Evolutionary conservation across 805 yeast species (phyloP).

Genomic region (Pichia heedii): DNA sequence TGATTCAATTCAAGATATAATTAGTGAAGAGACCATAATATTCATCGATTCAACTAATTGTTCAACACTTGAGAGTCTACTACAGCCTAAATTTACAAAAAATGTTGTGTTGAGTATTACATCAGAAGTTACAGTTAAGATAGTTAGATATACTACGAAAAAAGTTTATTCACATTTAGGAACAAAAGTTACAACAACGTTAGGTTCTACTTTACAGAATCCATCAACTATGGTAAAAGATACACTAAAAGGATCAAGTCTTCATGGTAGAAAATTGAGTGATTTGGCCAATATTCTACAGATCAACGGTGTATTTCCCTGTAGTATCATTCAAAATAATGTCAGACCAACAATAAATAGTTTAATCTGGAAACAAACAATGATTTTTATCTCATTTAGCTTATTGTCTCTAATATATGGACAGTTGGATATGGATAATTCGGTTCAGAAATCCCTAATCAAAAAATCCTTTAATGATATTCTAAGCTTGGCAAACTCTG

Average conservation of each 20-base stretch:
- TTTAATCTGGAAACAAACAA: conserved; percentile 23
- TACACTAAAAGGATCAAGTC: conserved; percentile 16
- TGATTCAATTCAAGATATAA: conserved; percentile 3
- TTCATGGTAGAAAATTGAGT: conserved; percentile 14
- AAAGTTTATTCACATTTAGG: conserved; percentile 18
- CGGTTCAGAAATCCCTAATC: conserved; percentile 6
- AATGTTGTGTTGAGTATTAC: conserved; percentile 15
- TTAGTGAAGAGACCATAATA: conserved; percentile 16
- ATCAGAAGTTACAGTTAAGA: conserved; percentile 20
- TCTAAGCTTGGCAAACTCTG: conserved; percentile 14
- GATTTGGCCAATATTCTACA: conserved; percentile 16
- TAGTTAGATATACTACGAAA: conserved; percentile 5
- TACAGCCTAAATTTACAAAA: conserved; percentile 10
- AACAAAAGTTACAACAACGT: conserved; percentile 17
- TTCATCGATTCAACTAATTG: conserved; percentile 21
- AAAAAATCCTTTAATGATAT: conserved; percentile 19
- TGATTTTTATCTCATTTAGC: conserved; percentile 20
- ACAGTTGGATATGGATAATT: conserved; percentile 10
- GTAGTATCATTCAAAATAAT: conserved; percentile 19
- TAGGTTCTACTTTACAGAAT: conserved; percentile 16
- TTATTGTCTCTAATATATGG: conserved; percentile 17
- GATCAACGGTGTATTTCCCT: conserved; percentile 20
- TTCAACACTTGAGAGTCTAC: conserved; percentile 14
- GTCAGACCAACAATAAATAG: conserved; percentile 21
- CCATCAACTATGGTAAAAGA: background rate